Base-by-base conservation (phyloP, 2,329 filamentous ascomycete genomes). In the Cercospora janseana region DNA sequence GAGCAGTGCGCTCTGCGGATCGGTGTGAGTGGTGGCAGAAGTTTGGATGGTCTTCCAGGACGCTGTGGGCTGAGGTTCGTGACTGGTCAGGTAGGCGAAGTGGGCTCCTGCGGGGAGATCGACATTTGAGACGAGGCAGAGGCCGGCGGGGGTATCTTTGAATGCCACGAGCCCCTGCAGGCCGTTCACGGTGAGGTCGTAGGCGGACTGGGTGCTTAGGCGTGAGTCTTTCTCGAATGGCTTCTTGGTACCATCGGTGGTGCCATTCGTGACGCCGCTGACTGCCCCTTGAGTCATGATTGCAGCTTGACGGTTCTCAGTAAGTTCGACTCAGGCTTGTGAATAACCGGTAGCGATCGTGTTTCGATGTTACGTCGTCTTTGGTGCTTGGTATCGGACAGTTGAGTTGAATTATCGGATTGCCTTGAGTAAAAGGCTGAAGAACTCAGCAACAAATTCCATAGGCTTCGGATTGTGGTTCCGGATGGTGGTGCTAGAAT, bases 1-100 rank as follows among this genome's bases (percentile, higher is more conserved):
- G 18, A 80, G 72, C 8, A 81, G 68, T 56, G 79, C 79, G 51
- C 71, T 75, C 65, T 80, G 79, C 4, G 80, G 71, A 57, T 81
- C 78, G 57, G 81, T 77, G 63, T 81, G 78, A 0, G 70, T 67
- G 47, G 71, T 69, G 16, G 63, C 63, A 1, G 70, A 71, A 1
- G 73, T 74, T 57, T 81, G 78, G 2, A 81, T 79, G 3, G 73
- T 76, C 2, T 72, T 72, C 68, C 78, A 80, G 21, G 74, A 73
- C 23, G 73, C 71, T 4, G 61, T 65, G 2, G 60, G 51, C 6
- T 70, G 67, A 2, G 74, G 70, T 1, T 72, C 75, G 12, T 74
- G 70, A 24, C 61, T 69, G 4, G 73, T 76, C 56, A 81, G 76
- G 54, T 69, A 72, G 4, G 69, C 65, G 57, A 80, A 77, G 58